Base-by-base conservation (phyloP, 2,329 filamentous ascomycete species). In the Botrytis galanthina region DNA sequence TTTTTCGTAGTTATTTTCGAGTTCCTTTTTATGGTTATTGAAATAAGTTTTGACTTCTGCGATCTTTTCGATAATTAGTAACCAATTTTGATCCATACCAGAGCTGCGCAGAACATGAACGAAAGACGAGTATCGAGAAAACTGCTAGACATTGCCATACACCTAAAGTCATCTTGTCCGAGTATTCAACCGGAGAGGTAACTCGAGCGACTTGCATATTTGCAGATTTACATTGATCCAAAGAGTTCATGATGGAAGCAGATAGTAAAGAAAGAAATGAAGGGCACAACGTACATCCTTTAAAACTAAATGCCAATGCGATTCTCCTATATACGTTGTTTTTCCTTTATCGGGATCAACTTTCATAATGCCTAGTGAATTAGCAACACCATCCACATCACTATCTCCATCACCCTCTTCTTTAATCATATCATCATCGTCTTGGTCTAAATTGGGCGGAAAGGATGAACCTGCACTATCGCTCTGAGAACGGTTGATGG, bases 21-120 rank as follows among this genome's bases (percentile, higher is more conserved):
- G 87, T 77, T 98, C 94, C 80, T 96, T 95, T 82, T 96, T 97
- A 83, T 98, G 94, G 51, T 87, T 89, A 29, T 84, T 84, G 79
- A 97, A 98, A 83, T 96, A 98, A 78, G 92, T 95, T 81, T 95
- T 97, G 39, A 99, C 95, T 84, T 99, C 96, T 16, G 93, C 87
- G 76, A 99, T 96, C 87, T 92, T 57, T 64, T 57, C 59, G 46
- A 73, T 8, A 18, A 59, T 71, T 59, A 73, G 66, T 59, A 64
- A 64, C 8, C 1, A n/a, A n/a, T 51, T 54, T 12, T 51, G 4
- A 60, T 63, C 5, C 32, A 46, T 20, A 37, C 48, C 4, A 61
- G 22, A 69, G 12, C 39, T 70, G 14, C 48, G n/a, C 46, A 62
- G 4, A 32, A 35, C 42, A 7, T 29, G 8, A 57, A 54, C n/a